Evolutionary conservation across 257 asterid species (phyloP), one percentile per base, ranked within the genome.

Genomic region (Mentha longifolia): DNA sequence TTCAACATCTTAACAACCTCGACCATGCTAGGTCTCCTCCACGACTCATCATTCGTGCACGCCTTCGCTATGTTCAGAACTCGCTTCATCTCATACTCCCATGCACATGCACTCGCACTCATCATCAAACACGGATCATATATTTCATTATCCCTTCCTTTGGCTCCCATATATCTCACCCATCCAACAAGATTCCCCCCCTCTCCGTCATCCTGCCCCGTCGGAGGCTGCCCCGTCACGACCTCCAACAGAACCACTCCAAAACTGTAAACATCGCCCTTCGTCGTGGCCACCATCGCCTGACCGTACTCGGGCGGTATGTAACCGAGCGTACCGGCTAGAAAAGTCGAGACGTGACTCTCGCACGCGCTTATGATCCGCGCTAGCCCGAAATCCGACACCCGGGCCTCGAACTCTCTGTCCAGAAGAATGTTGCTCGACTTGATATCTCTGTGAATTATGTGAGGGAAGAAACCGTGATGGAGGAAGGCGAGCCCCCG

Each of bases 111-210:
- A 1, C 37, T 1, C 5, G 77, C 68, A 52, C 67, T n/a, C n/a
- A n/a, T 66, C 8, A 73, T 69, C 61, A 81, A 59, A 35, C 42
- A 28, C 0, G 79, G 79, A 49, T 84, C 95, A 2, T 88, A 61
- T 9, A 79, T 72, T 54, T 88, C 82, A 59, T 7, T 1, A 43
- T 83, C 87, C 80, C 78, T 78, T 0, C 94, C 87, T 6, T 63
- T 75, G 0, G 69, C 85, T 16, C 55, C 73, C 97, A 90, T 88
- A 81, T 89, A 76, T 74, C 92, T 84, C 35, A 85, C 90, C 97
- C 98, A 92, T 1, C 98, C 98, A 6, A 92, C 97, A 13, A 90
- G 88, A 68, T 92, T 92, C 11, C 97, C 97, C 14, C 98, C 97
- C 66, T 92, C 97, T 3, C 78, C 78, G 33, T 92, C 98, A 4